phyloP scores from a whole-genome alignment of 1,284 basidiomycete species.

The Ceratobasidium sp. region DNA sequence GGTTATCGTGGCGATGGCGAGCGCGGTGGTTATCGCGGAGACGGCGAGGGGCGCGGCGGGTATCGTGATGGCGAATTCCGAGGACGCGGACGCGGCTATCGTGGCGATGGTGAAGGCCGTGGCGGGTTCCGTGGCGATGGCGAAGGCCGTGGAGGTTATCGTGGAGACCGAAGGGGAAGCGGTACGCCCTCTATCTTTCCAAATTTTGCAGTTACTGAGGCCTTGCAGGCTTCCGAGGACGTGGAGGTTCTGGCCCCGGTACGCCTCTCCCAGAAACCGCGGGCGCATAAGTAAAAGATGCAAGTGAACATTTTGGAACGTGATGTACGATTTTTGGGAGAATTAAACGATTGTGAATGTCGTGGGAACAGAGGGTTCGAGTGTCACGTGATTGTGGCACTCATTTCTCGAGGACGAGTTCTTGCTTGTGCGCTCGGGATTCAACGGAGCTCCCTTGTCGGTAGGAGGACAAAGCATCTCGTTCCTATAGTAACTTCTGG shows the following conservation, averaged over 20 bases:
- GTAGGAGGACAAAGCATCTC: too few relatives aligned
- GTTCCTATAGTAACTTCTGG: too few relatives aligned
- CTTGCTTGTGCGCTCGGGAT: too few relatives aligned
- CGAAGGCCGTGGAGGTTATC: slow-evolving; percentile 9
- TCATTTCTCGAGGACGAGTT: too few relatives aligned
- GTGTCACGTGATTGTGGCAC: too few relatives aligned
- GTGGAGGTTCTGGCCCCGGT: background rate
- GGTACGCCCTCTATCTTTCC: background rate
- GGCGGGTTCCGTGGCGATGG: slow-evolving; percentile 15
- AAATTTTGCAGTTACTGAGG: background rate
- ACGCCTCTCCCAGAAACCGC: too few relatives aligned
- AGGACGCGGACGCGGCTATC: background rate
- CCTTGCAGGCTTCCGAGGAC: background rate
- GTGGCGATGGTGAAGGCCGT: slow-evolving; percentile 20
- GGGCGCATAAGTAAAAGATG: too few relatives aligned
- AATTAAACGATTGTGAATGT: too few relatives aligned
- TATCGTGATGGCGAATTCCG: background rate
- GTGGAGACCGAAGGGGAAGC: slow-evolving; percentile 15
- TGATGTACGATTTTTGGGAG: too few relatives aligned
- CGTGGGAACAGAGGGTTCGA: too few relatives aligned
- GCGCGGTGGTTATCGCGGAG: slow-evolving; percentile 2
- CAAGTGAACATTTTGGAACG: too few relatives aligned
- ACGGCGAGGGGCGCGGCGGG: background rate
- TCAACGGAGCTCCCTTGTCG: too few relatives aligned
- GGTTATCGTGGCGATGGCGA: slow-evolving; percentile 17